Evolutionary conservation across 148 eudicot species (phyloP).

Genomic region (Rhododendron vialii): DNA sequence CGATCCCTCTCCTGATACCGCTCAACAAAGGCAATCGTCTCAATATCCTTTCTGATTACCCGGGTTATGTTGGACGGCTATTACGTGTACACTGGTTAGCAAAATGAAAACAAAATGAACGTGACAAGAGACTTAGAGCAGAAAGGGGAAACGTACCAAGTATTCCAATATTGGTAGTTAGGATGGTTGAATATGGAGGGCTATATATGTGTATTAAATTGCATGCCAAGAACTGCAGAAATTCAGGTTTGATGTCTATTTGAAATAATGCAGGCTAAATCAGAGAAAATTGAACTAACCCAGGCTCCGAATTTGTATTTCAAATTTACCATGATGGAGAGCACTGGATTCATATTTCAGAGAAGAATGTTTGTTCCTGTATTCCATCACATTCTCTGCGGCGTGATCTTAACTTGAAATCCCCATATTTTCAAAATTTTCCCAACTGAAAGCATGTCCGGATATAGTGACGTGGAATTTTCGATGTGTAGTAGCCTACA

Average conservation of each 20-base stretch:
- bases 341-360: not conserved
- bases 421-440: no score
- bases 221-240: not conserved
- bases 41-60: not conserved
- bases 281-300: not conserved
- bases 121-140: not conserved
- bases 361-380: not conserved
- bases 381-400: not conserved
- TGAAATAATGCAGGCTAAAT: not conserved
- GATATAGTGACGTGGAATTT: no score
- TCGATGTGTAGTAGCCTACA: no score
- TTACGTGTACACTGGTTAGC: not conserved
- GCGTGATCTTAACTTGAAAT: no score
- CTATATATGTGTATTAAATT: not conserved
- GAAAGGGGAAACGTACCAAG: not conserved
- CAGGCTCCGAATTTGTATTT: not conserved
- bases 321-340: not conserved
- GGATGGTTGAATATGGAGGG: not conserved
- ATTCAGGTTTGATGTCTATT: not conserved
- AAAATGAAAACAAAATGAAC: not conserved
- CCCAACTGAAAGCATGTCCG: no score
- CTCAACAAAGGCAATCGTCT: not conserved
- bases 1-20: conserved; percentile 7
- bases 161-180: not conserved
- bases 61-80: not conserved